Evolutionary conservation across 345 rosid genomes (phyloP), one percentile per base, ranked within the genome.

Genomic region (Euphorbia peplus): DNA sequence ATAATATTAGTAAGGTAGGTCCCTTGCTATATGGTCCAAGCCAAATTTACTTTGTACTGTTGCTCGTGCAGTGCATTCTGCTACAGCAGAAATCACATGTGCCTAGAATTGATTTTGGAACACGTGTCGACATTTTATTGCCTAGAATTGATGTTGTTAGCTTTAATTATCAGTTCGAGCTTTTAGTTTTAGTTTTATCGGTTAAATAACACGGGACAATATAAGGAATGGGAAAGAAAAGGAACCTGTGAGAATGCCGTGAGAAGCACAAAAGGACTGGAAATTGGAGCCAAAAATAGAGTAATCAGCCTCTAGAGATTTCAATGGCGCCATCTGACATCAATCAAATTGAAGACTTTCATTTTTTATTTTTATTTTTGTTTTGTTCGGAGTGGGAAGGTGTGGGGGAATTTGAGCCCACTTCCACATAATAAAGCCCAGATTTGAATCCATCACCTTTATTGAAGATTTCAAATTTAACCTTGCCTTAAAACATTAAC

Each of bases 231-330:
- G 0, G 42, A 10, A 4, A 22, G 10, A 21, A 26, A 58, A 13
- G 11, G 37, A 24, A 89, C 90, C 90, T 61, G 92, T 78, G 68
- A 78, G 66, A 65, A 87, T 87, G 63, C 80, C 87, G 66, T 76
- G 89, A 41, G 85, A 79, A 44, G 90, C 86, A 59, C 95, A 88
- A 56, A 87, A 88, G 35, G 77, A 76, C 70, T 66, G 86, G 83
- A 90, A 84, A 75, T 61, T 47, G 35, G 81, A 66, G 75, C 85
- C 90, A 29, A 90, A 29, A 42, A 82, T 48, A 29, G 90, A 79
- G 73, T 78, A 77, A 5, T 86, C 78, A 60, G 32, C 63, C 83
- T 82, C 84, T 46, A 88, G 73, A n/a, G 81, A 72, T 60, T 81
- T 80, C 76, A 84, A 76, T 30, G 87, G 85, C 65, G 91, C 81